phyloP scores from a whole-genome alignment of 441 rosid genomes.

The Flueggea neowawraea region DNA sequence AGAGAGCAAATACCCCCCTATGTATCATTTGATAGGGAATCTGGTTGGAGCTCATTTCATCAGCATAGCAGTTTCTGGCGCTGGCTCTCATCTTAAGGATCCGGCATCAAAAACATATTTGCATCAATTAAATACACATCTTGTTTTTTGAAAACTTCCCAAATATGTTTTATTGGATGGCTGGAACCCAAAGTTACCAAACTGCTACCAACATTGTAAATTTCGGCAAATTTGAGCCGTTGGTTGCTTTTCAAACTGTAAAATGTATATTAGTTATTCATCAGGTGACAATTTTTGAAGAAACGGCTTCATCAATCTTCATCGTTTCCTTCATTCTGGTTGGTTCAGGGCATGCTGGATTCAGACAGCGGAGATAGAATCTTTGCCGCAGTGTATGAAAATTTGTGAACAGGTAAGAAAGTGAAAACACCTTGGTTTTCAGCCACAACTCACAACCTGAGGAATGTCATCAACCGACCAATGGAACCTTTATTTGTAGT shows the following conservation, averaged over 20 bases:
- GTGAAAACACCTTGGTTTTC: too few relatives aligned
- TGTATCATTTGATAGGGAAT: conserved; percentile 20
- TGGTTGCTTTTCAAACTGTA: conserved; percentile 14
- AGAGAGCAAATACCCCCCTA: conserved; percentile 39
- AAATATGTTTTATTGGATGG: conserved; percentile 3
- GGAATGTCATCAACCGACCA: too few relatives aligned
- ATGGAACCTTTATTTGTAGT: too few relatives aligned
- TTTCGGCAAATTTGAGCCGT: not conserved
- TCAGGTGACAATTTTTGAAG: too few relatives aligned
- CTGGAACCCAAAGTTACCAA: not conserved
- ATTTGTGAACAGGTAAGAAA: too few relatives aligned
- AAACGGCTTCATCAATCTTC: too few relatives aligned
- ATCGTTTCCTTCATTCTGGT: too few relatives aligned
- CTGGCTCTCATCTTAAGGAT: conserved; percentile 28
- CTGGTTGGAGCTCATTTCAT: conserved; percentile 35
- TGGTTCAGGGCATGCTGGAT: too few relatives aligned
- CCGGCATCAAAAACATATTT: not conserved
- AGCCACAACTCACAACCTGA: too few relatives aligned
- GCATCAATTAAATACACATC: conserved; percentile 1
- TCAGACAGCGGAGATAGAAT: too few relatives aligned
- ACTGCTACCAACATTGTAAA: conserved; percentile 18
- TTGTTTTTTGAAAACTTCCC: conserved; percentile 5
- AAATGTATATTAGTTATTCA: not conserved
- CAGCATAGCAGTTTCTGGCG: conserved; percentile 28
- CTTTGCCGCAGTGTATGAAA: too few relatives aligned